These are phyloP conservation scores for Vanrija pseudolonga DNA, from an alignment of 1,284 basidiomycete species.

Conservation along the genomic window DNA sequence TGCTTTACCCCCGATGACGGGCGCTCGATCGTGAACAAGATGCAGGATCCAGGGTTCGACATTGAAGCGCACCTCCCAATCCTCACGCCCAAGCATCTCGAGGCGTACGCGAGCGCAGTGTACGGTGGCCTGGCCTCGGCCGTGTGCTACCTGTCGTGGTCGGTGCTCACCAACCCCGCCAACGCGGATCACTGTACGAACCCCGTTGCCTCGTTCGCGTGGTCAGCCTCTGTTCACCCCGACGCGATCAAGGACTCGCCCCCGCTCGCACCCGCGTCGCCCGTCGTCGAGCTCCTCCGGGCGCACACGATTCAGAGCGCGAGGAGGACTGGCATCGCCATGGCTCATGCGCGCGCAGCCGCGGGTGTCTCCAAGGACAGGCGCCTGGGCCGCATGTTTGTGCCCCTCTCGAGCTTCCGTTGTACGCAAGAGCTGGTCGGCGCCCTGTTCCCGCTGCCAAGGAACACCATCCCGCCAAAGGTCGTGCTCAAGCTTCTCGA, in stretches of 20 bases:
- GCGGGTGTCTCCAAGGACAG: too few relatives aligned
- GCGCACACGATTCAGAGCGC: conserved; percentile 1
- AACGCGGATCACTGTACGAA: neutral
- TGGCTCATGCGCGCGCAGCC: too few relatives aligned
- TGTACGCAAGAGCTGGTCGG: too few relatives aligned
- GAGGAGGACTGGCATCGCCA: too few relatives aligned
- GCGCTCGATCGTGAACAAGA: neutral
- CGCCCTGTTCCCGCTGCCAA: too few relatives aligned
- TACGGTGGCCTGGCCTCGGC: conserved; percentile 51
- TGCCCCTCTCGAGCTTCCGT: too few relatives aligned
- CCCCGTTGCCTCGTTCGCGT: conserved; percentile 19
- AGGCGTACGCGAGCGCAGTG: conserved; percentile 50
- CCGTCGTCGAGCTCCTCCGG: conserved; percentile 1
- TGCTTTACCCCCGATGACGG: conserved; percentile 18
- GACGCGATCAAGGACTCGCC: neutral
- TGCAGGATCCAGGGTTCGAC: conserved; percentile 1
- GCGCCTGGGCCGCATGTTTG: too few relatives aligned
- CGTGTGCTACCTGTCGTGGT: conserved; percentile 50
- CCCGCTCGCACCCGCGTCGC: neutral
- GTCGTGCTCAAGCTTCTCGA: too few relatives aligned
- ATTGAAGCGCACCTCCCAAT: conserved; percentile 40
- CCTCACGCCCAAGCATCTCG: conserved; percentile 43
- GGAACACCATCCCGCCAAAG: too few relatives aligned
- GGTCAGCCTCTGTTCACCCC: conserved; percentile 8
- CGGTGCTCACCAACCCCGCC: conserved; percentile 18